Conservation (phyloP, 2,329 filamentous ascomycete genomes). For the Beauveria sp. region DNA sequence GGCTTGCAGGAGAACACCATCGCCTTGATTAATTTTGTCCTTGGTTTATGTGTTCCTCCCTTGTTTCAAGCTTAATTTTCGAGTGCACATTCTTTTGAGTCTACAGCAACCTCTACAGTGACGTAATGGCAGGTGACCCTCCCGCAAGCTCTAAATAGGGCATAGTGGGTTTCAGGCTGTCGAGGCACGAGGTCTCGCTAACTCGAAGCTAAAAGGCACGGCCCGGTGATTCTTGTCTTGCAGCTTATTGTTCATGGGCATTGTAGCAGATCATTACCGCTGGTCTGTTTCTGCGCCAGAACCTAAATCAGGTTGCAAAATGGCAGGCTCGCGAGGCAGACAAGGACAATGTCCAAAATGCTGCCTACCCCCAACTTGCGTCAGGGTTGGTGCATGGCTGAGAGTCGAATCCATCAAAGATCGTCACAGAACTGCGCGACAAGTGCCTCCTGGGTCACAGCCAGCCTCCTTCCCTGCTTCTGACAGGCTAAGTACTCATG, state of each 20-base stretch:
- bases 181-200: neutral
- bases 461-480: constrained; percentile 13
- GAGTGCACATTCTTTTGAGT: no score
- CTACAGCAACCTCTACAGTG: neutral
- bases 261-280: neutral
- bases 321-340: neutral
- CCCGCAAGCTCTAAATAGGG: neutral
- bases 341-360: neutral
- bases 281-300: neutral
- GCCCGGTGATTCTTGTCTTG: neutral
- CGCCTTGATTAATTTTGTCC: no score
- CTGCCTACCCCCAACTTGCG: neutral
- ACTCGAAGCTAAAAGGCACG: neutral
- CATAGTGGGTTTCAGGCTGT: neutral
- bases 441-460: neutral
- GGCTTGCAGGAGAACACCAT: no score
- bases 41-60: no score
- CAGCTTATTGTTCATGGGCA: neutral
- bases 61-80: no score
- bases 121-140: neutral
- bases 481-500: constrained; percentile 1
- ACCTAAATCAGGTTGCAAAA: neutral
- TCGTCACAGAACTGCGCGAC: neutral
- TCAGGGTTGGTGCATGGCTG: neutral
- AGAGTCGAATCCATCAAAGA: neutral